Percentiles rank a stretch among this genome's conserved stretches.
Conservation (phyloP, 202 grass and related monocot species). For the Carex sylvatica region DNA sequence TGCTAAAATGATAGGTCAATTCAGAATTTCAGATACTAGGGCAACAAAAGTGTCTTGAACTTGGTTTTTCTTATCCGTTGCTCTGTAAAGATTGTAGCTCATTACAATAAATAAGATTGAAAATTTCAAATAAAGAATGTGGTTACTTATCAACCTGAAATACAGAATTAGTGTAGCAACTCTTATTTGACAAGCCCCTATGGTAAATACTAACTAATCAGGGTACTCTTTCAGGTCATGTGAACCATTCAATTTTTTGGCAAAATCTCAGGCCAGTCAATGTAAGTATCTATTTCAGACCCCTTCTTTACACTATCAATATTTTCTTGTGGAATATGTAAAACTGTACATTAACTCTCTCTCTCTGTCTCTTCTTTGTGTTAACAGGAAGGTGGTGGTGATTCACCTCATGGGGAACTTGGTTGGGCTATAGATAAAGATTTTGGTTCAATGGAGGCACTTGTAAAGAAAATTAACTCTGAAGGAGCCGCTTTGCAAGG, state of each 20-base stretch:
- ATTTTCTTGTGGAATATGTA: background rate
- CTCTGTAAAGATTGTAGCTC: background rate
- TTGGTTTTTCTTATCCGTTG: background rate
- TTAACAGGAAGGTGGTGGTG: constrained; percentile 90
- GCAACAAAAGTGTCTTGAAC: background rate
- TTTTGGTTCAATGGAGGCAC: constrained; percentile 81
- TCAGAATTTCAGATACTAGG: background rate
- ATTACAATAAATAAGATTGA: background rate
- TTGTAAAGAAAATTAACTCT: constrained; percentile 92
- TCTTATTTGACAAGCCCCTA: background rate
- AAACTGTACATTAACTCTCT: background rate
- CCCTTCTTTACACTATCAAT: background rate
- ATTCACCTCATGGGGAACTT: constrained; percentile 66
- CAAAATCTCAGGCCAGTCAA: constrained; percentile 87
- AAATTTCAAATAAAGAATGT: background rate
- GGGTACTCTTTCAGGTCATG: constrained; percentile 57
- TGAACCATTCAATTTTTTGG: constrained; percentile 99
- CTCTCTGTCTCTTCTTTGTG: background rate
- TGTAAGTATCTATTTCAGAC: constrained; percentile 33
- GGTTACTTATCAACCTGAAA: background rate
- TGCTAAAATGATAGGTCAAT: background rate
- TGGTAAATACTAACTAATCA: background rate
- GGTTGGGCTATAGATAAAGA: constrained; percentile 93
- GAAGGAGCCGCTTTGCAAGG: constrained; percentile 96
- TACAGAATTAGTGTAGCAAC: background rate